phyloP scores from a whole-genome alignment of 768 basidiomycete genomes.

The Kwoniella sp. region DNA sequence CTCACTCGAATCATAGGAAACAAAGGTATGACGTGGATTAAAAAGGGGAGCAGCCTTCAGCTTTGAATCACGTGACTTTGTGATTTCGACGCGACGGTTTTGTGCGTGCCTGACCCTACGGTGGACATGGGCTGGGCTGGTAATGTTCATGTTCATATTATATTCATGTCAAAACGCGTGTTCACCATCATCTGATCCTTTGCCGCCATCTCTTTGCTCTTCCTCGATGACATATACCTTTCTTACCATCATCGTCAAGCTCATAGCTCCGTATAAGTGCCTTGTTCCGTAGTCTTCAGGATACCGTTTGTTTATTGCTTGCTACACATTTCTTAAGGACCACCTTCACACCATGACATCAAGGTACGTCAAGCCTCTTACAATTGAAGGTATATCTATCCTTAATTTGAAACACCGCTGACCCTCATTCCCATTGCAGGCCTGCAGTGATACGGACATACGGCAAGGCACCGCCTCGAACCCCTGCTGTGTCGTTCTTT shows the following conservation, averaged over 20 bases:
- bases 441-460: slow-evolving; percentile 38
- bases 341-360: slow-evolving; percentile 9
- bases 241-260: neutral
- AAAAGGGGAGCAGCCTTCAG: neutral
- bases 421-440: slow-evolving; percentile 22
- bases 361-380: slow-evolving; percentile 7
- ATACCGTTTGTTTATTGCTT: no score
- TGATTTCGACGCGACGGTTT: slow-evolving; percentile 8
- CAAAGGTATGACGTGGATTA: neutral
- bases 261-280: no score
- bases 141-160: slow-evolving; percentile 9
- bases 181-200: neutral
- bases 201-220: neutral
- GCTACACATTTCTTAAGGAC: no score
- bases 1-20: no score
- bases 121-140: no score
- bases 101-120: neutral
- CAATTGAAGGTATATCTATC: neutral
- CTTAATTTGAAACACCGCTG: neutral
- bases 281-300: no score
- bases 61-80: slow-evolving; percentile 4
- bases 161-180: neutral
- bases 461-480: slow-evolving; percentile 21
- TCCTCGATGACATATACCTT: neutral
- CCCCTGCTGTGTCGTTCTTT: slow-evolving; percentile 19